Base-by-base conservation (phyloP, 1,284 basidiomycete genomes). In the Schizophyllum amplum region DNA sequence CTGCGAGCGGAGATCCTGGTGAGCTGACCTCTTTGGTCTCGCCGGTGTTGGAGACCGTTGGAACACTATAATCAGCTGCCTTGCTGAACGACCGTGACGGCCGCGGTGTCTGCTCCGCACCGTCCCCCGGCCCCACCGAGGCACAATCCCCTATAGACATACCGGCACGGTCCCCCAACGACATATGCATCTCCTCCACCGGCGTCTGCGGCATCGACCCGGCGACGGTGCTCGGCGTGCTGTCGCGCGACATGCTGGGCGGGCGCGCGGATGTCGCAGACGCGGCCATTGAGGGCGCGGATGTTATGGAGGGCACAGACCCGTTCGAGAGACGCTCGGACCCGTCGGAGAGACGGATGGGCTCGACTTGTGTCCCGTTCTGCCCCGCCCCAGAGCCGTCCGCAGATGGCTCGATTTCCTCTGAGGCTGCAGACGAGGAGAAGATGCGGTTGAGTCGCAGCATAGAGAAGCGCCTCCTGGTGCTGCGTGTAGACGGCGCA, bases 61-160 rank as follows among this genome's bases (percentile, higher is more conserved):
- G 64, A 27, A 61, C 58, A 24, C 53, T 51, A 9, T 54, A 59
- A 15, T 48, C 52, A 25, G 33, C 47, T 33, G 48, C 47, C 46
- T n/a, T 51, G 58, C 42, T 57, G 53, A 17, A 24, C 1, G 55
- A 17, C 4, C 47, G 21, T 42, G 47, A 55, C 17, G 21, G 33
- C 4, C 33, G 33, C 33, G 33, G 33, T 2, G 33, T 42, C 33
- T 42, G 33, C 3, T 42, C 33, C 4, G 33, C 7, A 17, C n/a
- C n/a, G n/a, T n/a, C n/a, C n/a, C n/a, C n/a, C n/a, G n/a, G n/a
- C n/a, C n/a, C n/a, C n/a, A n/a, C n/a, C n/a, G n/a, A n/a, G n/a
- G n/a, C n/a, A n/a, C n/a, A n/a, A n/a, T 42, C 33, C 33, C 17
- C 33, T 13, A 13, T 13, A 13, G 27, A 33, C 13, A 33, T 33